phyloP scores from a whole-genome alignment of 1,284 basidiomycete genomes.

The Athelia sp. region DNA sequence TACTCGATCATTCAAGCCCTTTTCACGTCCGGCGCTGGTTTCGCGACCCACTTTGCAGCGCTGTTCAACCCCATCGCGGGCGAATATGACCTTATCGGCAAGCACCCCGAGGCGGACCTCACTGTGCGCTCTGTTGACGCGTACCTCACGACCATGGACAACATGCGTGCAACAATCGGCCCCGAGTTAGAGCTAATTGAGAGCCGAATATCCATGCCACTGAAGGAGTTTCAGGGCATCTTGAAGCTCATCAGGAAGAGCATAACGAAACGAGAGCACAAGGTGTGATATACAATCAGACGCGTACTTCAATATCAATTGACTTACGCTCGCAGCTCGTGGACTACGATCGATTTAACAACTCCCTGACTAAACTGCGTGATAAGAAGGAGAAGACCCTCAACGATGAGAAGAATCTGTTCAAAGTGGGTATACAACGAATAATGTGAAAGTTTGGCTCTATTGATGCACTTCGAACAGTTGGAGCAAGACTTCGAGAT shows the following conservation, averaged over 20 bases:
- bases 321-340: slow-evolving; percentile 51
- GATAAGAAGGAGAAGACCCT: slow-evolving; percentile 97
- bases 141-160: slow-evolving; percentile 77
- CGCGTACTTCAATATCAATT: slow-evolving; percentile 2
- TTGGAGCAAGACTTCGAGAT: slow-evolving; percentile 97
- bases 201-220: slow-evolving; percentile 78
- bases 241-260: slow-evolving; percentile 92
- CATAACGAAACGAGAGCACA: slow-evolving; percentile 95
- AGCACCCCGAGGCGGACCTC: slow-evolving; percentile 73
- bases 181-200: slow-evolving; percentile 97
- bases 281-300: slow-evolving; percentile 42
- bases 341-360: slow-evolving; percentile 97
- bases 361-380: slow-evolving; percentile 88
- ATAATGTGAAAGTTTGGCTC: slow-evolving; percentile 4
- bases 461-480: slow-evolving; percentile 37
- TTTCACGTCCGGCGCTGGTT: slow-evolving; percentile 75
- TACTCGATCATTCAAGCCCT: slow-evolving; percentile 47
- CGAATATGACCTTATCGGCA: slow-evolving; percentile 79
- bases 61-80: slow-evolving; percentile 80
- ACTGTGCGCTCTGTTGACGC: slow-evolving; percentile 77
- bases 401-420: slow-evolving; percentile 91
- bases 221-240: slow-evolving; percentile 85
- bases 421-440: slow-evolving; percentile 62
- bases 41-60: slow-evolving; percentile 71
- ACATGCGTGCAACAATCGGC: slow-evolving; percentile 71